Conservation (phyloP, 139 green algal genomes). For the Chlorella sp. region DNA sequence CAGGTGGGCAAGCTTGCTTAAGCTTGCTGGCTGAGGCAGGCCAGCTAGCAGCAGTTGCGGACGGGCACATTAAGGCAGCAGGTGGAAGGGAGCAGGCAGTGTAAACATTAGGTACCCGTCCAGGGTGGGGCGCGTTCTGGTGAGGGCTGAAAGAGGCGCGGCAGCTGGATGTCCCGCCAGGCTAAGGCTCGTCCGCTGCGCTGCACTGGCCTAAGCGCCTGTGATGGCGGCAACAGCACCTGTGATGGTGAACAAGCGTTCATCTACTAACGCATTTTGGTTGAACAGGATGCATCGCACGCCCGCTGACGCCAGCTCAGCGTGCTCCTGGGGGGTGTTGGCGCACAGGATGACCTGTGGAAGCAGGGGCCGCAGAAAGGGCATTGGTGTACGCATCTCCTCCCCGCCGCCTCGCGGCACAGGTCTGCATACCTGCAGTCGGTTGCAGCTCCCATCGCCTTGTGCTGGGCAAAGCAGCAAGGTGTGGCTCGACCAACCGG, state of each 20-base stretch:
- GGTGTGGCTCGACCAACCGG: neutral
- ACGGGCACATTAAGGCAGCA: neutral
- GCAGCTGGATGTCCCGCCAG: no score
- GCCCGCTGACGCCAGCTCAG: neutral
- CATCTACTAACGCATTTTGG: neutral
- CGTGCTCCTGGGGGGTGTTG: neutral
- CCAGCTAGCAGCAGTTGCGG: neutral
- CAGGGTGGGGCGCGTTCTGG: no score
- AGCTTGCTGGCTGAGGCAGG: neutral
- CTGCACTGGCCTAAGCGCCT: neutral
- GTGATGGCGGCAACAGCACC: neutral
- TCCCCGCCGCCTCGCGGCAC: neutral
- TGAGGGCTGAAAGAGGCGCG: no score
- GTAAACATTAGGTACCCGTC: no score
- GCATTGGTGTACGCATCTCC: no score
- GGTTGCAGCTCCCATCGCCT: no score
- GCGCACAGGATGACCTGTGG: conserved; percentile 16
- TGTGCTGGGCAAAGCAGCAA: neutral
- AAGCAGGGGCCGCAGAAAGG: neutral
- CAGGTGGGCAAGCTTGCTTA: neutral
- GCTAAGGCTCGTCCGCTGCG: neutral
- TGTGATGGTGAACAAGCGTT: neutral
- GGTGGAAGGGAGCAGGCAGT: neutral
- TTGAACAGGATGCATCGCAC: conserved; percentile 16
- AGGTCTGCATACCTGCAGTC: neutral